These are phyloP conservation scores for Clavispora asparagi DNA, from an alignment of 805 yeast genomes.

Conservation along the genomic window DNA sequence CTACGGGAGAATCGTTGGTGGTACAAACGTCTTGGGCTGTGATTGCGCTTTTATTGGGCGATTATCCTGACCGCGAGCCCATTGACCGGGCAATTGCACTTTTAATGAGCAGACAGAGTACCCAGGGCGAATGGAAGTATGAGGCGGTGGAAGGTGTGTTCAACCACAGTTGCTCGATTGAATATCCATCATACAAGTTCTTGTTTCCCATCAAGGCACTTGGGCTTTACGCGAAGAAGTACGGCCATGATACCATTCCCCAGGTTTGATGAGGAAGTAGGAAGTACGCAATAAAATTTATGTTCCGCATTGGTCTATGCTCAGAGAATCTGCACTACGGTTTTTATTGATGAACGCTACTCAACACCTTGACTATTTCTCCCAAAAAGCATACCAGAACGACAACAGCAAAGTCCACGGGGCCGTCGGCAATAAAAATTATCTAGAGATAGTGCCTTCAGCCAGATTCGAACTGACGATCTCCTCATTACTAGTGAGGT, in stretches of 20 bases:
- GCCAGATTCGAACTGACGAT: too few species aligned
- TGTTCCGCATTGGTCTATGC: too few species aligned
- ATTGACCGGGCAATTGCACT: conserved; percentile 60
- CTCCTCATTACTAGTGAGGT: too few species aligned
- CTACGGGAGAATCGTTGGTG: conserved; percentile 55
- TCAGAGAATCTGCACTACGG: too few species aligned
- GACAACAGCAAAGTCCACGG: not conserved
- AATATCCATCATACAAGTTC: conserved; percentile 89
- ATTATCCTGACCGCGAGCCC: conserved; percentile 65
- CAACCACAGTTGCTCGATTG: conserved; percentile 87
- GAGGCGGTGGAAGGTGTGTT: conserved; percentile 94
- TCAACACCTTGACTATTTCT: too few species aligned
- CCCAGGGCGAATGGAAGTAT: conserved; percentile 78
- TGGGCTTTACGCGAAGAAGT: conserved; percentile 53
- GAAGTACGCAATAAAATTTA: too few species aligned
- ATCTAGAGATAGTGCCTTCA: conserved; percentile 7
- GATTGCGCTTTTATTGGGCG: conserved; percentile 74
- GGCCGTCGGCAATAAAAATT: not conserved
- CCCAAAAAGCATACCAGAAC: too few species aligned
- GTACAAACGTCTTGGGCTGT: conserved; percentile 94
- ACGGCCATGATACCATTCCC: conserved; percentile 18
- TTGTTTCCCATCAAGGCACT: conserved; percentile 89
- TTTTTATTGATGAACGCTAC: too few species aligned
- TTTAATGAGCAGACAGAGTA: conserved; percentile 59
- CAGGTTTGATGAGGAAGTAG: not conserved